phyloP scores from a whole-genome alignment of 192 early-diverging fungal genomes.

The Podochytrium sp. region DNA sequence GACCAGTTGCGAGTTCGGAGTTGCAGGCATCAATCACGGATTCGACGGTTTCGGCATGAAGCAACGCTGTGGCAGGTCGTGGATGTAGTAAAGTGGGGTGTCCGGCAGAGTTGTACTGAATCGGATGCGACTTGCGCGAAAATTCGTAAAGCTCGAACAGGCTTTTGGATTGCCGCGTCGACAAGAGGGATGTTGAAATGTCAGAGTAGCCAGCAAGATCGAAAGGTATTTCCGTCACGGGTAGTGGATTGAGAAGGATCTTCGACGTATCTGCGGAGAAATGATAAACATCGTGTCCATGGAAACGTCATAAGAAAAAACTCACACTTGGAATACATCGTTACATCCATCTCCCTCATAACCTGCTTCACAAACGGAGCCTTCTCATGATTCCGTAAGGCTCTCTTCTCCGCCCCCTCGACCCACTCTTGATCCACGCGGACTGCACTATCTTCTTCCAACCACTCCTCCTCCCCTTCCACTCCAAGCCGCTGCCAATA shows the following conservation, averaged over 20 bases:
- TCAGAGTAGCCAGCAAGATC: not conserved
- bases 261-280: not conserved
- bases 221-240: not conserved
- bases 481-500: constrained; percentile 3
- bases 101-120: not conserved
- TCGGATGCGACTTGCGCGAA: not conserved
- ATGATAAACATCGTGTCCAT: not conserved
- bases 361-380: not conserved
- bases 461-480: not conserved
- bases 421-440: not conserved
- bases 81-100: not conserved
- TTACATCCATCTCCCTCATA: not conserved
- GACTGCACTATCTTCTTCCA: not conserved
- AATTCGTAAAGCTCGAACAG: constrained; percentile 3
- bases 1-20: not conserved
- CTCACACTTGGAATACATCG: constrained; percentile 3
- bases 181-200: not conserved
- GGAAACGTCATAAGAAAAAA: not conserved
- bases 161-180: not conserved
- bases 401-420: not conserved
- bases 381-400: not conserved
- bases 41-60: not conserved
- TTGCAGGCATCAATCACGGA: not conserved
- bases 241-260: not conserved
- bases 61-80: not conserved